Percentiles rank a stretch among this genome's conserved stretches.
Evolutionary conservation across 1,284 basidiomycete species (phyloP).

Genomic region (Pholiota adiposa): DNA sequence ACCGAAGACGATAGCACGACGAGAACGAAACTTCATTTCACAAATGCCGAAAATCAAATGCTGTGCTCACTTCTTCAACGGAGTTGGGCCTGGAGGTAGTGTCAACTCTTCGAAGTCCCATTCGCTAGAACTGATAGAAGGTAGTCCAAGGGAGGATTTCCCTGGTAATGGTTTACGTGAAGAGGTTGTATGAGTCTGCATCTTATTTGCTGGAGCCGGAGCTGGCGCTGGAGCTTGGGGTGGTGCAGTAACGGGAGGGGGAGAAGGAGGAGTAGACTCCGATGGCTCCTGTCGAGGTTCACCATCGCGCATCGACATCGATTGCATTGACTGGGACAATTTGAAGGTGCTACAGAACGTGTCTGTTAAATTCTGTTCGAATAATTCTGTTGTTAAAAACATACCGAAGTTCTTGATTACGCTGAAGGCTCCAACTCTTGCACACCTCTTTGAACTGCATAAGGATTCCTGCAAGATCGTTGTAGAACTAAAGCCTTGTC

Average conservation of each 20-base stretch:
- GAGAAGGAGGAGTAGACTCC: neutral
- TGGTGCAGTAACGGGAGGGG: neutral
- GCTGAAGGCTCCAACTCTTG: conserved; percentile 71
- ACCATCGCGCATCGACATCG: conserved; percentile 38
- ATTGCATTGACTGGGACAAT: conserved; percentile 43
- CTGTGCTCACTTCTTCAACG: conserved; percentile 11
- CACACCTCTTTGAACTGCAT: conserved; percentile 78
- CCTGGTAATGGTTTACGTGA: conserved; percentile 24
- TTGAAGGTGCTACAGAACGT: conserved; percentile 11
- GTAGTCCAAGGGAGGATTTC: conserved; percentile 33
- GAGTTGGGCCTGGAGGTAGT: conserved; percentile 42
- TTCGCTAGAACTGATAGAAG: conserved; percentile 42
- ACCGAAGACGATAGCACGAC: neutral
- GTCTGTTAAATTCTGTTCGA: neutral
- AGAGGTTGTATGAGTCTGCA: conserved; percentile 4
- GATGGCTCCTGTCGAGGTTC: conserved; percentile 11
- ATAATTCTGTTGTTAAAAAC: conserved; percentile 19
- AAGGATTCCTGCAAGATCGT: conserved; percentile 74
- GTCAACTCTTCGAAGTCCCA: conserved; percentile 48
- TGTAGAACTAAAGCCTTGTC: conserved; percentile 70
- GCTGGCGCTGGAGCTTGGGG: neutral
- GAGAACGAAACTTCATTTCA: neutral
- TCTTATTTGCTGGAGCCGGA: conserved; percentile 9
- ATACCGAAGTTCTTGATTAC: conserved; percentile 67
- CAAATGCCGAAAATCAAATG: neutral